Evolutionary conservation across 257 asterid species (phyloP), one percentile per base, ranked within the genome.

Genomic region (Gardenia jasminoides): DNA sequence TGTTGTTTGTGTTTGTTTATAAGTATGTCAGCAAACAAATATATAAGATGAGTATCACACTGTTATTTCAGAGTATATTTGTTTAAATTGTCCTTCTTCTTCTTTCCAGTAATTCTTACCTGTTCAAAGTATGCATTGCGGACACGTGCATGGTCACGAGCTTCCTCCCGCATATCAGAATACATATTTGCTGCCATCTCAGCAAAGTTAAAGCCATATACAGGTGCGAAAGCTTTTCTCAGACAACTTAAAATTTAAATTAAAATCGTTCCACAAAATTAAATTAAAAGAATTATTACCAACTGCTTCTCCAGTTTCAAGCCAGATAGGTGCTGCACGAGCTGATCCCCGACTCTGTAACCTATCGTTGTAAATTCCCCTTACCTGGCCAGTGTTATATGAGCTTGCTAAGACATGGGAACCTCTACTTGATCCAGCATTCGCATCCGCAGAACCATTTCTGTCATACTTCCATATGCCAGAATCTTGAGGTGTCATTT

Each of bases 111-210:
- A 77, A 75, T 64, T 33, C 85, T 71, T 86, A 96, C 99, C 99
- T 96, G 99, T 84, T 96, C 99, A 80, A 93, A 92, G 89, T 90
- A 96, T 26, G 91, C 93, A 87, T 96, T 96, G 67, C 97, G 97
- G 47, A 91, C 81, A 70, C 98, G 96, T 82, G 98, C 99, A 88
- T 96, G 98, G 82, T 91, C 99, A 74, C 97, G 97, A 84, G 99
- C 98, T 77, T 93, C 99, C 87, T 93, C 99, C 86, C 97, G 91
- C 94, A 87, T 92, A 76, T 93, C 99, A 84, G 98, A 85, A 79
- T 96, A 96, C 88, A 96, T 88, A 85, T 89, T 92, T 71, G 94
- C 98, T 94, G 97, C 87, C 88, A 91, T 76, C 83, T 82, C 92
- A 82, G 88, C 79, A 87, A 83, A 76, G 83, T 88, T 87, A 87